Evolutionary conservation across 129 eudicot species (phyloP).

Genomic region (Helianthus tuberosus): DNA sequence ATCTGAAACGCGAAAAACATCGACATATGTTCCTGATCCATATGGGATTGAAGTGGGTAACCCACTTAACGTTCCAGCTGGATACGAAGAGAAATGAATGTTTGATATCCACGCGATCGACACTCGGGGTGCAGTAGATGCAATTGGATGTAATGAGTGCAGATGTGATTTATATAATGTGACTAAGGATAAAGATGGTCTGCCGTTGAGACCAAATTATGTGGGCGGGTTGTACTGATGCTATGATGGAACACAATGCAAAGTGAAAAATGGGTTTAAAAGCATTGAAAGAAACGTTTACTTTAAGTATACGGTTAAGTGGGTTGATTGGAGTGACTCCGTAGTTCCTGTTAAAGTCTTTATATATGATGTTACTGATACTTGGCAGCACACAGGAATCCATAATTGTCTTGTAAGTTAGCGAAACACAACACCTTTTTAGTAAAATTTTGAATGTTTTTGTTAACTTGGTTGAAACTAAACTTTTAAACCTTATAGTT

Average conservation of each 20-base stretch:
- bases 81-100: constrained; percentile 67
- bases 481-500: constrained; percentile 37
- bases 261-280: constrained; percentile 37
- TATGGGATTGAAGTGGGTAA: constrained; percentile 80
- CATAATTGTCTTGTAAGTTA: constrained; percentile 62
- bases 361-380: constrained; percentile 75
- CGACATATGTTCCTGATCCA: constrained; percentile 66
- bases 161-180: constrained; percentile 58
- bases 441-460: background rate
- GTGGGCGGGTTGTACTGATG: constrained; percentile 74
- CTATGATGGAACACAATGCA: constrained; percentile 49
- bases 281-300: constrained; percentile 47
- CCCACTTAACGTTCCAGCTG: constrained; percentile 48
- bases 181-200: constrained; percentile 45
- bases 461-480: background rate
- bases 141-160: constrained; percentile 62
- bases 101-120: constrained; percentile 69
- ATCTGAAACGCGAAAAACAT: constrained; percentile 70
- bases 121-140: constrained; percentile 57
- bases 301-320: constrained; percentile 70
- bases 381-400: constrained; percentile 46
- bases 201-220: constrained; percentile 45
- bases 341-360: constrained; percentile 63
- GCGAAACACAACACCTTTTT: background rate
- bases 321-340: constrained; percentile 66